Percentiles rank a stretch among this genome's conserved stretches.
Conservation (phyloP, 768 basidiomycete species). For the Mycena epipterygia region DNA sequence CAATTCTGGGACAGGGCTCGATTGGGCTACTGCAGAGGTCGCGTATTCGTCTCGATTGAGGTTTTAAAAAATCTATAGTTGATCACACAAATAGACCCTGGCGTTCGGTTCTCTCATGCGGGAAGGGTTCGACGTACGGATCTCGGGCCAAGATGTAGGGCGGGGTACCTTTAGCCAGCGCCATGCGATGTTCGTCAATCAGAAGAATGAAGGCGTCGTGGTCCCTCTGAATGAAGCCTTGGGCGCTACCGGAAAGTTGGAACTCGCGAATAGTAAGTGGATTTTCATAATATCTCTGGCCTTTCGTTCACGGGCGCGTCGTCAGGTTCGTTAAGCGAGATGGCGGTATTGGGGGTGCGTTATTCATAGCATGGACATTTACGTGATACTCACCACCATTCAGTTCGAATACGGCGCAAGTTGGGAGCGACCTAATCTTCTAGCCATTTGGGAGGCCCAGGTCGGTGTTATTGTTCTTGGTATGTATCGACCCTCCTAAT, state of each 20-base stretch:
- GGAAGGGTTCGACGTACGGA: conserved; percentile 86
- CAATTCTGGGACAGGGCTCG: conserved; percentile 78
- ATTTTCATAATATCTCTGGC: not conserved
- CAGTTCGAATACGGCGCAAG: conserved; percentile 95
- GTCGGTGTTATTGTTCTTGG: conserved; percentile 48
- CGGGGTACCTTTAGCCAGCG: conserved; percentile 81
- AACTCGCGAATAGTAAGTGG: conserved; percentile 88
- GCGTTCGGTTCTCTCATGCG: conserved; percentile 91
- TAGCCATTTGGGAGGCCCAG: conserved; percentile 96
- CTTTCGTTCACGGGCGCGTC: conserved; percentile 4
- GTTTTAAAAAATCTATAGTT: not conserved
- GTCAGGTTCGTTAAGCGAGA: conserved; percentile 87
- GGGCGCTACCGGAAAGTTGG: conserved; percentile 74
- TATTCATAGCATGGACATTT: not conserved
- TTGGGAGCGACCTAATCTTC: conserved; percentile 86
- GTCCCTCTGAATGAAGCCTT: conserved; percentile 86
- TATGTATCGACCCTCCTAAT: not conserved
- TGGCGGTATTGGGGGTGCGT: conserved; percentile 88
- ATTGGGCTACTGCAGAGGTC: conserved; percentile 93
- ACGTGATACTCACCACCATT: conserved; percentile 1
- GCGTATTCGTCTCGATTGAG: conserved; percentile 19
- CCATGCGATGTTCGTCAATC: conserved; percentile 94
- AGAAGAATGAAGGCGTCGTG: conserved; percentile 81
- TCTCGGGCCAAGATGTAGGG: conserved; percentile 95
- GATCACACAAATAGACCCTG: conserved; percentile 66